Base-by-base conservation (phyloP, 2,329 filamentous ascomycete species). In the Fusarium sambucinum region DNA sequence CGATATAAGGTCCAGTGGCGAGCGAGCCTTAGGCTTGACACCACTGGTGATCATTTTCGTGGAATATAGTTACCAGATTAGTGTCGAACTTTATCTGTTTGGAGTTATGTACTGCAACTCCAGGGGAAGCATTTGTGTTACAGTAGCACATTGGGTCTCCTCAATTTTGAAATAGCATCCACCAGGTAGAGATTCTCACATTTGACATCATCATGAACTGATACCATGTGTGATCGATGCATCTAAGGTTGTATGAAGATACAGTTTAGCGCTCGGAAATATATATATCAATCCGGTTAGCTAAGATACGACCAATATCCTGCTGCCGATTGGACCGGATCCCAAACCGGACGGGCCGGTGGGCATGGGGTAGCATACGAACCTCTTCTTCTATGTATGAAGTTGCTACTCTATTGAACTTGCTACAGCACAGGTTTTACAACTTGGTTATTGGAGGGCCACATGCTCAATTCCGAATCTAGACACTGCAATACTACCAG, bases 401-500 rank as follows among this genome's bases (percentile, higher is more conserved):
- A 6, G 0, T 6, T 45, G 42, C 17, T 25, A 25, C 23, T 25
- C 40, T 17, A 16, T 1, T 7, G 25, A 5, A 32, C 13, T 2
- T 14, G 7, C 14, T n/a, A 29, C 21, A 19, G 0, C 3, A 44
- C 16, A 11, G 10, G 0, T 10, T 4, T 23, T 12, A 5, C 10
- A 6, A 7, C 23, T n/a, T n/a, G 14, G 21, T 12, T 1, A n/a
- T n/a, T n/a, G 21, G 14, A n/a, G 23, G 16, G 23, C n/a, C 40
- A 12, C 14, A 5, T 27, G 21, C 8, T 42, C 16, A 17, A n/a
- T 2, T 2, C 14, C 9, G 1, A 25, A 14, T 16, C 12, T 14
- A 13, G 3, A 21, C 5, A 21, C 2, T 21, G 21, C 21, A 41
- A 25, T 25, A 23, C 21, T 25, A 6, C 35, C 35, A 37, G 19